Evolutionary conservation across 1,284 basidiomycete species (phyloP).

Genomic region (Coniophora puteana): DNA sequence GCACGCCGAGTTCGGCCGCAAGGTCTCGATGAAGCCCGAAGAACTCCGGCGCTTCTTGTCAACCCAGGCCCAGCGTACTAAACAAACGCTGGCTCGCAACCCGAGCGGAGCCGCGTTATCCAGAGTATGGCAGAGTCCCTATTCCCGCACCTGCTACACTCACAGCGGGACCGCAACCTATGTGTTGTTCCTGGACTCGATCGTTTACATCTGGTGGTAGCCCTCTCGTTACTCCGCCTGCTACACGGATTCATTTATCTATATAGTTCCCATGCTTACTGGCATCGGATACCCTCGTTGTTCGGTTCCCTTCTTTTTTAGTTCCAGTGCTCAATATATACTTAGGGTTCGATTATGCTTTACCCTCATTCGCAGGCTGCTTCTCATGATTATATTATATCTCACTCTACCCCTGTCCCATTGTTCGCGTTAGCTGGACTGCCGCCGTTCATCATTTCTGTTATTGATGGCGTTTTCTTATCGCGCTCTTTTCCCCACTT

Average conservation of each 20-base stretch:
- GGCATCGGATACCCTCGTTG: constrained; percentile 21
- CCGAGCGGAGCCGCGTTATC: constrained; percentile 64
- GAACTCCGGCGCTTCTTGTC: constrained; percentile 82
- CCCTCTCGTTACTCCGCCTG: not conserved
- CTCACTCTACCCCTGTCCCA: constrained; percentile 3
- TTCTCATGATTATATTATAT: constrained; percentile 6
- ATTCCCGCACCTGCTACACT: too few species aligned
- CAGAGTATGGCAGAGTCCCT: too few species aligned
- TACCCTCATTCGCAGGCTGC: constrained; percentile 12
- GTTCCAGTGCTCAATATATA: too few species aligned
- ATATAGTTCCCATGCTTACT: constrained; percentile 10
- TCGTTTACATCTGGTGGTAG: constrained; percentile 12
- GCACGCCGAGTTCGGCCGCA: constrained; percentile 84
- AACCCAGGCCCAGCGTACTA: constrained; percentile 78
- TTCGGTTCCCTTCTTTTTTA: constrained; percentile 34
- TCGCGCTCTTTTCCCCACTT: constrained; percentile 1
- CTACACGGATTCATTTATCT: constrained; percentile 4
- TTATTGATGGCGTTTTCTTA: constrained; percentile 1
- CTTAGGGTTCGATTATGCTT: constrained; percentile 25
- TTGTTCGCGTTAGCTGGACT: constrained; percentile 8
- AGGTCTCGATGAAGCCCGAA: constrained; percentile 77
- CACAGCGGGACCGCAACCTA: constrained; percentile 5
- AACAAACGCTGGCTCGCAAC: constrained; percentile 74
- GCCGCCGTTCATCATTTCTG: constrained; percentile 1
- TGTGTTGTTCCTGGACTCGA: constrained; percentile 11